Base-by-base conservation (phyloP, 2,329 filamentous ascomycete species). In the Aspergillus fijiensis region DNA sequence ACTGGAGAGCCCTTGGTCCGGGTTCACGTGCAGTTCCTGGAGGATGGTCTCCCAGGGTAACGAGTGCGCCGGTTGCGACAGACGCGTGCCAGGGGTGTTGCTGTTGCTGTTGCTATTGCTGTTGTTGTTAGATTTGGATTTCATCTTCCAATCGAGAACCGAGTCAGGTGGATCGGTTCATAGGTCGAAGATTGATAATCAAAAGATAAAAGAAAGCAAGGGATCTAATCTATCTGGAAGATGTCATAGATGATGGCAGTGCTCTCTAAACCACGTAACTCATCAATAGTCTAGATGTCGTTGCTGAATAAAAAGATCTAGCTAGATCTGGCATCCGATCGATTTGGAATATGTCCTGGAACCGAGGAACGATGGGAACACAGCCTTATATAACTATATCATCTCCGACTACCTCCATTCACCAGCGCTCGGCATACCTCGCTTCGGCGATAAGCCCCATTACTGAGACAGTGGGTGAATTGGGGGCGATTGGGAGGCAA, bases 21-120 rank as follows among this genome's bases (percentile, higher is more conserved):
- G 69, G 66, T 87, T 80, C 55, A 84, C 82, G 12, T 76, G 73
- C 35, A 89, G 80, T 71, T 89, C 83, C 19, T 80, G 72, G 33
- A 83, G 75, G 35, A 87, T 81, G 33, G 81, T 74, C 21, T 81
- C 76, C 67, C 78, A 78, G n/a, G 80, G 71, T 53, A 91, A 78
- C 50, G 84, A 79, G 71, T 91, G 88, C 7, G 88, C 86, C 14
- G 87, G 87, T 35, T 79, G 77, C 9, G 85, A 83, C 45, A 91
- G 75, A 39, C 83, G 69, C 14, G 47, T 48, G 35, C 53, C 29
- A n/a, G 27, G 58, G 21, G 33, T 19, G 5, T 31, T 39, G n/a
- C 19, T 50, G 33, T 48, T 39, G 33, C 21, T 23, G 23, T 3
- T 23, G 23, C 3, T 23, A 3, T 5, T 19, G 5, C 25, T 39